These are phyloP conservation scores for Heterobasidion occidentale DNA, from an alignment of 1,284 basidiomycete species.

Conservation along the genomic window DNA sequence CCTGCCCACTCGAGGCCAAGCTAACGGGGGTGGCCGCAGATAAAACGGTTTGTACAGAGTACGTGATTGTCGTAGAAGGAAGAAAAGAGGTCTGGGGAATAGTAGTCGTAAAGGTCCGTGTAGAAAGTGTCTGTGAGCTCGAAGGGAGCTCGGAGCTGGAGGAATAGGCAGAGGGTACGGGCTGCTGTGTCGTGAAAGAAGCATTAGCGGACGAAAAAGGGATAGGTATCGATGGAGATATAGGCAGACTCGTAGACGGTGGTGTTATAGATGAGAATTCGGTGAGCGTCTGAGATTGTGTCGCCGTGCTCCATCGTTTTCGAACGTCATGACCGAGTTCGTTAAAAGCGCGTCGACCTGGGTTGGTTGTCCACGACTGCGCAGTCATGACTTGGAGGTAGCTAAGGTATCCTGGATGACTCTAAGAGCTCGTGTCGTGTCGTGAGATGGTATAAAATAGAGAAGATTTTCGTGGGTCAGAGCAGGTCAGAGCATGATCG, in stretches of 20 bases:
- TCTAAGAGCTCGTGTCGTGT: not conserved
- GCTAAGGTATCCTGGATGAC: not conserved
- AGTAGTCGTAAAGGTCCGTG: not conserved
- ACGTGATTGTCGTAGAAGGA: not conserved
- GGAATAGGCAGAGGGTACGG: not conserved
- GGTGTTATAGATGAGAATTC: not conserved
- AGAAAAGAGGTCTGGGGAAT: not conserved
- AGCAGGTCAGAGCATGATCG: not conserved
- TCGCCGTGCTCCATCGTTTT: slow-evolving; percentile 3
- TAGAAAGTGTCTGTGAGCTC: not conserved
- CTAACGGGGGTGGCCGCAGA: not conserved
- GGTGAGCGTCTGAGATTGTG: not conserved
- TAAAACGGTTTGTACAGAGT: slow-evolving; percentile 1
- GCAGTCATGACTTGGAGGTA: not conserved
- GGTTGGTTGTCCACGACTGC: not conserved
- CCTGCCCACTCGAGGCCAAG: slow-evolving; percentile 22
- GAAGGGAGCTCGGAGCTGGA: not conserved
- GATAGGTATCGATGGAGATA: not conserved
- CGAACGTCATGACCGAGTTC: not conserved
- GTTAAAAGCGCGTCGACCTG: not conserved
- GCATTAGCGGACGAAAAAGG: not conserved
- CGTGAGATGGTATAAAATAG: not conserved
- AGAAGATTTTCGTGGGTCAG: not conserved
- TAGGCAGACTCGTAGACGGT: not conserved
- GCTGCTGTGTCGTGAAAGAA: not conserved